These are phyloP conservation scores for Phyllosticta citrichinensis DNA, from an alignment of 2,329 filamentous ascomycete species.

Conservation along the genomic window DNA sequence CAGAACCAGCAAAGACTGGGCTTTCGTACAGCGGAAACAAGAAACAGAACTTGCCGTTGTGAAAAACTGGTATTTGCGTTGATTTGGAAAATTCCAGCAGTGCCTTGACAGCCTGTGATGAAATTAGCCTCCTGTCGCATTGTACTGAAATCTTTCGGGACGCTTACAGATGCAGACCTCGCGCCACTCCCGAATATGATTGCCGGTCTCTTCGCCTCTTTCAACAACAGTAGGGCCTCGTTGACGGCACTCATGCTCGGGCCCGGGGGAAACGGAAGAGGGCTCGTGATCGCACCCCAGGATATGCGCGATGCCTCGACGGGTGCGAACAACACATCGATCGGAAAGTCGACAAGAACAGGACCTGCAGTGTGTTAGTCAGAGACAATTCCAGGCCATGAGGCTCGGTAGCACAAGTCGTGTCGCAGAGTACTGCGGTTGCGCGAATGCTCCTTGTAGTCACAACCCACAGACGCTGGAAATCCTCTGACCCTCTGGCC, in stretches of 20 bases:
- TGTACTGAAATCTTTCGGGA: background rate
- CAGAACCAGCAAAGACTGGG: conserved; percentile 27
- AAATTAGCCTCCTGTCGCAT: no score
- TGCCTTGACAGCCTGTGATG: conserved; percentile 19
- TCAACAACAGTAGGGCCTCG: conserved; percentile 22
- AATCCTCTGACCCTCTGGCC: no score
- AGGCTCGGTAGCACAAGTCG: no score
- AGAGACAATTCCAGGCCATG: background rate
- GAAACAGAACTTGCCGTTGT: conserved; percentile 28
- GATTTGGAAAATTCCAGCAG: conserved; percentile 25
- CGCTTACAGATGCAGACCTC: conserved; percentile 10
- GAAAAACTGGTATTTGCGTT: conserved; percentile 32
- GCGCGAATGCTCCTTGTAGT: no score
- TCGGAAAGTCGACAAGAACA: conserved; percentile 30
- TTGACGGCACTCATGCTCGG: conserved; percentile 29
- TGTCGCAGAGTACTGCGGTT: no score
- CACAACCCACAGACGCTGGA: no score
- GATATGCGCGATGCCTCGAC: conserved; percentile 27
- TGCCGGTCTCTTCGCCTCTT: conserved; percentile 28
- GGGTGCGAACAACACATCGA: conserved; percentile 34
- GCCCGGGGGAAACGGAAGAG: conserved; percentile 23
- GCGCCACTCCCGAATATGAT: conserved; percentile 35
- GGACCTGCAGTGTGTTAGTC: conserved; percentile 22
- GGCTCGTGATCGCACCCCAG: conserved; percentile 32
- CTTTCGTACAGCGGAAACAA: conserved; percentile 19